phyloP scores from a whole-genome alignment of 352 stramenopile species.

The Pythium rhizo-oryzae region DNA sequence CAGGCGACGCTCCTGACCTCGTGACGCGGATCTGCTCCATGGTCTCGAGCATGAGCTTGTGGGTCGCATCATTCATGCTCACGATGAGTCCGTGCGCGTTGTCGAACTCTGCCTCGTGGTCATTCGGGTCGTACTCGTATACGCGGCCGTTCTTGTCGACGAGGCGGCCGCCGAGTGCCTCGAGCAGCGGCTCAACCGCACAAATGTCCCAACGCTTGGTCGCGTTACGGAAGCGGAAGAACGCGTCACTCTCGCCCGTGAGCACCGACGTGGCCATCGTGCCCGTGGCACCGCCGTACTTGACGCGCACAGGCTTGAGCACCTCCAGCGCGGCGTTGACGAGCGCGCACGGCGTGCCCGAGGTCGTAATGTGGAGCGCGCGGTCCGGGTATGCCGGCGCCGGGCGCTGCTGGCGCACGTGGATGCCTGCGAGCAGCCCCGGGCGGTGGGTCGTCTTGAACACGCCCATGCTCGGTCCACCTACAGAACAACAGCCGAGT shows the following conservation, averaged over 20 bases:
- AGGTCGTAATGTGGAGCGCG: slow-evolving; percentile 54
- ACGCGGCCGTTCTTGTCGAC: slow-evolving; percentile 57
- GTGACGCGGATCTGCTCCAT: slow-evolving; percentile 54
- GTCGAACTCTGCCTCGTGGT: slow-evolving; percentile 55
- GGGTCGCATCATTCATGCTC: slow-evolving; percentile 40
- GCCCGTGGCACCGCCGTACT: slow-evolving; percentile 65
- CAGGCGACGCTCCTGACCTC: slow-evolving; percentile 51
- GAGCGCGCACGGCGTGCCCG: slow-evolving; percentile 52
- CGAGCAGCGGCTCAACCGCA: slow-evolving; percentile 65
- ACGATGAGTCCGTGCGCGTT: slow-evolving; percentile 63
- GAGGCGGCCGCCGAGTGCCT: slow-evolving; percentile 55
- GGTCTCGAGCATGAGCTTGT: slow-evolving; percentile 41
- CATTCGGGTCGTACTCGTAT: slow-evolving; percentile 65
- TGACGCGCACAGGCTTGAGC: slow-evolving; percentile 40
- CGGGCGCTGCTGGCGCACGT: slow-evolving; percentile 26
- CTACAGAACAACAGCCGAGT: slow-evolving; percentile 24
- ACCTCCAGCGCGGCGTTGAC: slow-evolving; percentile 45
- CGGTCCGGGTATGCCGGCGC: slow-evolving; percentile 40
- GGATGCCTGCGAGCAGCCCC: slow-evolving; percentile 31
- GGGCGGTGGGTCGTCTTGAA: slow-evolving; percentile 47
- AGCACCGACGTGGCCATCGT: slow-evolving; percentile 75
- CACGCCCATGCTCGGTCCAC: slow-evolving; percentile 53
- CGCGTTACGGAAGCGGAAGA: slow-evolving; percentile 68
- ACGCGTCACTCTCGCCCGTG: slow-evolving; percentile 61
- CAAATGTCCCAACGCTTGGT: slow-evolving; percentile 86